Evolutionary conservation across 208 protist genomes (phyloP).

Genomic region (Trypanosoma grayi): DNA sequence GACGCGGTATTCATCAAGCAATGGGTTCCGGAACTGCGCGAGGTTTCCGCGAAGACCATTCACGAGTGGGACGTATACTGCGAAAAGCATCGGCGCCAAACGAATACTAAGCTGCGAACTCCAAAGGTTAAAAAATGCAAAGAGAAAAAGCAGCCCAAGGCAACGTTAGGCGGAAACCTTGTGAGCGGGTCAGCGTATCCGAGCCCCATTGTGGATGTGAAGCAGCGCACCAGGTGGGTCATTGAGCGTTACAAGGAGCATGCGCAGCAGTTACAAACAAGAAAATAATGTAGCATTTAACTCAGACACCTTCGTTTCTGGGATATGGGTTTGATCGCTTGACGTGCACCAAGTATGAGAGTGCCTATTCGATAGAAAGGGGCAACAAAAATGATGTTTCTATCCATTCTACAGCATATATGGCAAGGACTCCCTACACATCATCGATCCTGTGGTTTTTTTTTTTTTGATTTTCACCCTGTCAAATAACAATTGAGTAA

Average conservation of each 20-base stretch:
- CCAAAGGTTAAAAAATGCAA: not conserved
- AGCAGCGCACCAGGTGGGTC: slow-evolving; percentile 38
- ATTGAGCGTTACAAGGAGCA: slow-evolving; percentile 51
- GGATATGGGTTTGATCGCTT: too few relatives aligned
- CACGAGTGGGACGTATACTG: slow-evolving; percentile 72
- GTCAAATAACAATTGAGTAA: too few relatives aligned
- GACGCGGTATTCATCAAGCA: slow-evolving; percentile 58
- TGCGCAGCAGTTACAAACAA: too few relatives aligned
- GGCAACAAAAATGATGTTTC: too few relatives aligned
- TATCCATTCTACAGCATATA: too few relatives aligned
- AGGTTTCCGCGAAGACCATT: slow-evolving; percentile 52
- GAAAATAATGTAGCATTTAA: not conserved
- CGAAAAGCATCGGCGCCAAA: slow-evolving; percentile 8
- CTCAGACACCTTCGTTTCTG: not conserved
- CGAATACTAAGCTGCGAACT: not conserved
- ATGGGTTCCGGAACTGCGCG: slow-evolving; percentile 72
- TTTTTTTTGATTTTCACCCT: not conserved
- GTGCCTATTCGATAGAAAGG: too few relatives aligned
- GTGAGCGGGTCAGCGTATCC: slow-evolving; percentile 46
- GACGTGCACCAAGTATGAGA: too few relatives aligned
- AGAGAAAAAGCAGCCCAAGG: not conserved
- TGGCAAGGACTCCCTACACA: too few relatives aligned
- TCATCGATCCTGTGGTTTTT: too few relatives aligned
- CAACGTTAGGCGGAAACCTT: slow-evolving; percentile 3
- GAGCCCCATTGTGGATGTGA: slow-evolving; percentile 62